A percentile compares a stretch with the other conserved stretches of the same genome.
phyloP scores from a whole-genome alignment of 495 filamentous ascomycete genomes.

The Penicillium cinerascens region DNA sequence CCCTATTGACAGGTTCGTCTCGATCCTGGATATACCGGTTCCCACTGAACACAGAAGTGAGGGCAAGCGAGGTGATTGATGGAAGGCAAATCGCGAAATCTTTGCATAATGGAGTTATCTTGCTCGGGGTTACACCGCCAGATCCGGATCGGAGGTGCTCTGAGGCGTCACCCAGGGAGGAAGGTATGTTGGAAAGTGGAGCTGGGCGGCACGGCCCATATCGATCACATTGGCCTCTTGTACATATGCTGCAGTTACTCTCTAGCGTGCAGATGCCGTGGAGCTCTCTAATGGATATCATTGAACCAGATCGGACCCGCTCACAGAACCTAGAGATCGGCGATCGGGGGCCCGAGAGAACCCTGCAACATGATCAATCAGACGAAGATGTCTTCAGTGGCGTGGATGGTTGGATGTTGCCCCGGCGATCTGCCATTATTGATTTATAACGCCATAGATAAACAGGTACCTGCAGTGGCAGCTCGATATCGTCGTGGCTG shows the following conservation, averaged over 20 bases:
- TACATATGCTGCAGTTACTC: conserved; percentile 13
- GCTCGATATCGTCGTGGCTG: conserved; percentile 16
- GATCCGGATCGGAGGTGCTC: conserved; percentile 20
- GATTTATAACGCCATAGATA: conserved; percentile 4
- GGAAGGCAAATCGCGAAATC: conserved; percentile 10
- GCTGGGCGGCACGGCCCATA: conserved; percentile 11
- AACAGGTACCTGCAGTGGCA: conserved; percentile 24
- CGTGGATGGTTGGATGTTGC: conserved; percentile 1
- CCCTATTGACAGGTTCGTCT: conserved; percentile 2
- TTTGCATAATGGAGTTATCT: conserved; percentile 14
- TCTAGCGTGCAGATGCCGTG: conserved; percentile 10
- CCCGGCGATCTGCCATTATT: conserved; percentile 14
- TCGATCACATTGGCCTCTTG: conserved; percentile 25
- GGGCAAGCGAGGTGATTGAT: conserved; percentile 2
- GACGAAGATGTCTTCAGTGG: conserved; percentile 1
- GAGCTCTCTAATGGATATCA: neutral
- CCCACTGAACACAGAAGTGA: neutral
- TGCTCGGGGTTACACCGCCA: conserved; percentile 29
- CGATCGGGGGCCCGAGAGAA: conserved; percentile 9
- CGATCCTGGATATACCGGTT: conserved; percentile 7
- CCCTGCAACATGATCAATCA: conserved; percentile 18
- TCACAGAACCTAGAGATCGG: neutral
- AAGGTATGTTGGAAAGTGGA: conserved; percentile 1
- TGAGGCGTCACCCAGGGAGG: neutral
- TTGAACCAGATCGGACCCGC: conserved; percentile 7